phyloP scores from a whole-genome alignment of 2,329 filamentous ascomycete species.

The Endoconidiophora polonica region DNA sequence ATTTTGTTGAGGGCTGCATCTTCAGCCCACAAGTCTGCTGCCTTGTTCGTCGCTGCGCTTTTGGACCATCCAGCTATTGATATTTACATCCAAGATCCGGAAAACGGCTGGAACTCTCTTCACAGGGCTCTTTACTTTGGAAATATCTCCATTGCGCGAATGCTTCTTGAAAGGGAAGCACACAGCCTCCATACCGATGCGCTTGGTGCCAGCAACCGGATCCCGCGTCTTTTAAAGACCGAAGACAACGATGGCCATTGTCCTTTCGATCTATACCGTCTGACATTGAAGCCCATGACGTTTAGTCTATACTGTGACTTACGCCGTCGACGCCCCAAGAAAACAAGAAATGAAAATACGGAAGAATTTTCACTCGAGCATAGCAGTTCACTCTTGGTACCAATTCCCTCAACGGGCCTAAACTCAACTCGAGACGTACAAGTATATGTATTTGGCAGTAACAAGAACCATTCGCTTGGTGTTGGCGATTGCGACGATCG shows the following conservation, averaged over 20 bases:
- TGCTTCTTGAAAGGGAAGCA: conserved; percentile 64
- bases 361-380: too few relatives aligned
- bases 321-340: too few relatives aligned
- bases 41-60: conserved; percentile 61
- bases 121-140: conserved; percentile 83
- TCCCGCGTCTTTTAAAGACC: conserved; percentile 71
- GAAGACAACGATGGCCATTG: conserved; percentile 93
- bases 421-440: conserved; percentile 27
- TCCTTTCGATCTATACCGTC: conserved; percentile 81
- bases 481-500: conserved; percentile 93
- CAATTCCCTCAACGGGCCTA: too few relatives aligned
- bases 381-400: too few relatives aligned
- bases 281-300: conserved; percentile 30
- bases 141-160: conserved; percentile 70
- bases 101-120: conserved; percentile 91
- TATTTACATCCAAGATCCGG: conserved; percentile 69
- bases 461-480: conserved; percentile 83
- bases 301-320: too few relatives aligned
- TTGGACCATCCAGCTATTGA: conserved; percentile 72
- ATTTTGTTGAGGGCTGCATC: conserved; percentile 72
- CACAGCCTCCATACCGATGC: conserved; percentile 16
- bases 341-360: too few relatives aligned
- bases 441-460: conserved; percentile 86
- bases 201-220: conserved; percentile 40
- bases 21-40: conserved; percentile 50